phyloP scores from a whole-genome alignment of 1,284 basidiomycete genomes.

The Pascua sp. region DNA sequence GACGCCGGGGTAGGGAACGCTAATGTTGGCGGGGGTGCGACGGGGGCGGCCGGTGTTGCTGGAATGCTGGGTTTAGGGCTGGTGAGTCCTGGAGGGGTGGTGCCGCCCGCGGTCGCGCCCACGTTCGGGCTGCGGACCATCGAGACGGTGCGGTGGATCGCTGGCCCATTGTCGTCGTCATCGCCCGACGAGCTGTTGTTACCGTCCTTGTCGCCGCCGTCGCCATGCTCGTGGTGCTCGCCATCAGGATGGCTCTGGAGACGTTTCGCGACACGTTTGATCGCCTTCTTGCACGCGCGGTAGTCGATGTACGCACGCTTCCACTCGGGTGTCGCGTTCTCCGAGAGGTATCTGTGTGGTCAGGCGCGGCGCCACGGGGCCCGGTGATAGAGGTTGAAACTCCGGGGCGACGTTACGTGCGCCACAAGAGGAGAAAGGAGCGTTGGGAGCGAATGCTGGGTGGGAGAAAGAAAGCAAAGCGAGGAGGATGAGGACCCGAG shows the following conservation, averaged over 20 bases:
- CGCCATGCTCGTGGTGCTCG: constrained; percentile 11
- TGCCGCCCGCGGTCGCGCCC: not conserved
- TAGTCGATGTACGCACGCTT: constrained; percentile 51
- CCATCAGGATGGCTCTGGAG: constrained; percentile 7
- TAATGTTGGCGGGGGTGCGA: no score
- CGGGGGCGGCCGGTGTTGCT: not conserved
- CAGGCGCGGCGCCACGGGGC: not conserved
- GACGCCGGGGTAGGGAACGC: no score
- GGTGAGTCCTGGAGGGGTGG: not conserved
- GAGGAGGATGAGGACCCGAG: not conserved
- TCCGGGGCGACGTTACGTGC: not conserved
- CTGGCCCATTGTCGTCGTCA: constrained; percentile 45
- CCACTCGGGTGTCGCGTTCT: constrained; percentile 50
- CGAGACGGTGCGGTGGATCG: not conserved
- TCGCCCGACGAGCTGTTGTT: constrained; percentile 28
- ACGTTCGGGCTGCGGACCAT: not conserved
- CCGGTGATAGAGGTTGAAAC: not conserved
- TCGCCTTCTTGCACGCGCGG: constrained; percentile 47
- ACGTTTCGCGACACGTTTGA: constrained; percentile 41
- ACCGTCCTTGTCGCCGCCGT: constrained; percentile 15
- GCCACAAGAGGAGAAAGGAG: not conserved
- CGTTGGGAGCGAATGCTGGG: not conserved
- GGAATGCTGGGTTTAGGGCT: no score
- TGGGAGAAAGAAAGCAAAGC: no score
- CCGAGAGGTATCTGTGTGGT: constrained; percentile 40